phyloP scores from a whole-genome alignment of 192 early-diverging fungal species.

The Coemansia sp. region DNA sequence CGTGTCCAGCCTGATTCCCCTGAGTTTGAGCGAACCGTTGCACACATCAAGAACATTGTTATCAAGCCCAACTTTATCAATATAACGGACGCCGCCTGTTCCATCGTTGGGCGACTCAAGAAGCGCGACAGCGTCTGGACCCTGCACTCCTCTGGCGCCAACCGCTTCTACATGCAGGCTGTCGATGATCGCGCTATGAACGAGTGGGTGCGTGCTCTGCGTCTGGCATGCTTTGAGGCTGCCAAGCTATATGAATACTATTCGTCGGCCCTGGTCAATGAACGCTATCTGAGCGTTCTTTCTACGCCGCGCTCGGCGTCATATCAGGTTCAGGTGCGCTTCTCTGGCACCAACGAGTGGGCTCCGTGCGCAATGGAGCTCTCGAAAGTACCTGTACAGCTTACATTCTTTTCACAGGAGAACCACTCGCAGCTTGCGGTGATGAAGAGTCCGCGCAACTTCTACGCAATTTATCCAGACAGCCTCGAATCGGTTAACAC shows the following conservation, averaged over 20 bases:
- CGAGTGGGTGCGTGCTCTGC: conserved; percentile 69
- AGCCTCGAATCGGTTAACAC: conserved; percentile 49
- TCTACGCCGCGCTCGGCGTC: conserved; percentile 20
- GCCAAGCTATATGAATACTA: conserved; percentile 75
- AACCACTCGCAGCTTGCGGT: conserved; percentile 34
- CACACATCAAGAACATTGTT: conserved; percentile 54
- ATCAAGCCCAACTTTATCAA: conserved; percentile 71
- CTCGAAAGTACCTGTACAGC: conserved; percentile 22
- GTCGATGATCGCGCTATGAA: conserved; percentile 58
- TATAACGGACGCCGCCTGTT: conserved; percentile 65
- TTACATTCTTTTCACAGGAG: conserved; percentile 34
- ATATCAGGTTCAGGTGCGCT: conserved; percentile 49
- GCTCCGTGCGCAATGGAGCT: conserved; percentile 51
- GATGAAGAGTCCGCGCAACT: conserved; percentile 33
- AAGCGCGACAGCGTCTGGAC: conserved; percentile 63
- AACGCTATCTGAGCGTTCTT: conserved; percentile 37
- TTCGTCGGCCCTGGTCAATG: conserved; percentile 55
- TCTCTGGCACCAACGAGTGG: conserved; percentile 57
- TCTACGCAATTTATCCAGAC: conserved; percentile 57
- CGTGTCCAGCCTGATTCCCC: conserved; percentile 38
- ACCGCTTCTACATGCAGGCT: conserved; percentile 66
- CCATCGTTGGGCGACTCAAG: conserved; percentile 59
- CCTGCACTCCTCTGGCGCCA: conserved; percentile 69
- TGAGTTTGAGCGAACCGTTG: conserved; percentile 52
- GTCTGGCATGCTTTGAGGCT: conserved; percentile 73